Percentiles rank a stretch among this genome's conserved stretches.
Evolutionary conservation across 805 yeast genomes (phyloP).

Genomic region (Saccharomyces paradoxus): DNA sequence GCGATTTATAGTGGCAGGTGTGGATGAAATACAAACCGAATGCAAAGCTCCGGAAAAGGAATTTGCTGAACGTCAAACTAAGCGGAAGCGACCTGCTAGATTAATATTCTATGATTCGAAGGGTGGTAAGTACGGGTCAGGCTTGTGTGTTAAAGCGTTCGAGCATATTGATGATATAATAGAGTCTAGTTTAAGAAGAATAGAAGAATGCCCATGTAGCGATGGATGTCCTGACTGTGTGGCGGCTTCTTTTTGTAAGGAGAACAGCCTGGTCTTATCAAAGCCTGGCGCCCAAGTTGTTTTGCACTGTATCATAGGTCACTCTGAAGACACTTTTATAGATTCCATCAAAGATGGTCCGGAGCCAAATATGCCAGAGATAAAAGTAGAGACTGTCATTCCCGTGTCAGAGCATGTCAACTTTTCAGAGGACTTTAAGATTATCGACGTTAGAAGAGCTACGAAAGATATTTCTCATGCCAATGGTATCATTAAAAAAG

Average conservation of each 20-base stretch:
- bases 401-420: conserved; percentile 49
- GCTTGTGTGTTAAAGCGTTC: conserved; percentile 71
- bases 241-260: conserved; percentile 76
- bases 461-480: background rate
- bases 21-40: conserved; percentile 79
- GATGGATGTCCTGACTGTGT: conserved; percentile 75
- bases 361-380: conserved; percentile 64
- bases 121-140: conserved; percentile 76
- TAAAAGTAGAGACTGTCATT: conserved; percentile 58
- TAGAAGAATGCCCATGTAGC: conserved; percentile 60
- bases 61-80: conserved; percentile 66
- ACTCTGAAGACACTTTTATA: conserved; percentile 28
- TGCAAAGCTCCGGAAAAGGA: conserved; percentile 98
- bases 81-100: conserved; percentile 77
- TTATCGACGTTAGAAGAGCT: conserved; percentile 34
- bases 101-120: conserved; percentile 74
- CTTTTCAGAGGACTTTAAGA: conserved; percentile 53
- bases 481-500: background rate
- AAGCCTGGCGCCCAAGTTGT: conserved; percentile 77
- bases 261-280: conserved; percentile 72
- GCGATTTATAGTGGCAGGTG: conserved; percentile 58
- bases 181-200: conserved; percentile 46
- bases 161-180: conserved; percentile 66
- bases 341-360: conserved; percentile 55
- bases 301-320: conserved; percentile 52